These are phyloP conservation scores for Daldinia sp. DNA, from an alignment of 2,329 filamentous ascomycete genomes.

Conservation along the genomic window DNA sequence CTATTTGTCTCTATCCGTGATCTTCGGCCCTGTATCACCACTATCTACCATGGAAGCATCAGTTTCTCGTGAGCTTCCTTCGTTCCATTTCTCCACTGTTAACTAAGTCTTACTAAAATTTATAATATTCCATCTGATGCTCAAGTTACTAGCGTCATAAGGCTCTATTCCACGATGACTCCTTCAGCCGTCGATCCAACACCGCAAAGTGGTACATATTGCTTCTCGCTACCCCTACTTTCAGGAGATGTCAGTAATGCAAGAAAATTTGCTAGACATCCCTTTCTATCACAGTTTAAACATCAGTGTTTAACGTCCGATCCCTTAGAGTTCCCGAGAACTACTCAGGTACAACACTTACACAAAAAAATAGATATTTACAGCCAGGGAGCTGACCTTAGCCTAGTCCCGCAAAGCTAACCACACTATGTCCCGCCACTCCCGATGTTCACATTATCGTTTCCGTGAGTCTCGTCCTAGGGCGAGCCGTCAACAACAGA, in stretches of 20 bases:
- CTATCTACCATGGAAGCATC: background rate
- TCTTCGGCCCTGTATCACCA: conserved; percentile 1
- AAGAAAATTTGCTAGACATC: background rate
- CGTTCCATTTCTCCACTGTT: background rate
- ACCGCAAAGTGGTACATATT: background rate
- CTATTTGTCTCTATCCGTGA: background rate
- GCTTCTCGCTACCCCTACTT: background rate
- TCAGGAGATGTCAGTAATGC: background rate
- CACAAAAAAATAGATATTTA: too few relatives aligned
- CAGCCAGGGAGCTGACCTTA: conserved; percentile 8
- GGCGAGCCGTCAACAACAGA: conserved; percentile 2
- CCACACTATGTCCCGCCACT: background rate
- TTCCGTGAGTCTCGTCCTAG: background rate
- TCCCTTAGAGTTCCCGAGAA: too few relatives aligned
- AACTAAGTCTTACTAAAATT: background rate
- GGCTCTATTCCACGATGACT: background rate
- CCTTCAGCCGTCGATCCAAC: background rate
- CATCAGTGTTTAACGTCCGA: background rate
- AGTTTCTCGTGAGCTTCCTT: background rate
- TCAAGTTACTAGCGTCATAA: background rate
- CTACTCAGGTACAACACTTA: background rate
- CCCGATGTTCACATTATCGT: background rate
- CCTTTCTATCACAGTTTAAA: background rate
- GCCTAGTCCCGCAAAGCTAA: background rate
- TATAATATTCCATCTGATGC: background rate